Percentiles rank a stretch among this genome's conserved stretches.
Conservation (phyloP, 768 basidiomycete genomes). For the Hortiboletus campestris region DNA sequence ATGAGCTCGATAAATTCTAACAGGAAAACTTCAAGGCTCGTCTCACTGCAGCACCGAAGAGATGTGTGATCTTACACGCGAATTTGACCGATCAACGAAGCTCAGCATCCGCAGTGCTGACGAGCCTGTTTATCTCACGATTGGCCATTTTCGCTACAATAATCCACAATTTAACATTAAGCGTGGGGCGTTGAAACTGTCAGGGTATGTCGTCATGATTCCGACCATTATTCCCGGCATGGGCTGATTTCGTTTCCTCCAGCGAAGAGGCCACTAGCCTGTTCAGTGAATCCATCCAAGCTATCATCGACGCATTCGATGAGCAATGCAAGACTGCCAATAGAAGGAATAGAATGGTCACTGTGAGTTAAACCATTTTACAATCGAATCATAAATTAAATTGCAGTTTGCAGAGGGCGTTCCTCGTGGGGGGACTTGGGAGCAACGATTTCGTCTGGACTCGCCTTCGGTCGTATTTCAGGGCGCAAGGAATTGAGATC, state of each 20-base stretch:
- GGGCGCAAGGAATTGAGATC: background rate
- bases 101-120: background rate
- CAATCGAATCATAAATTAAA: too few species aligned
- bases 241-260: background rate
- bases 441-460: slow-evolving; percentile 6
- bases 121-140: background rate
- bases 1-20: background rate
- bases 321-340: background rate
- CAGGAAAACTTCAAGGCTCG: slow-evolving; percentile 6
- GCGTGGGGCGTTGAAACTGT: slow-evolving; percentile 3
- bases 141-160: background rate
- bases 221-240: too few species aligned
- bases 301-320: slow-evolving; percentile 11
- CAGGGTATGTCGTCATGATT: slow-evolving; percentile 1
- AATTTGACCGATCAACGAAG: slow-evolving; percentile 10
- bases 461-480: slow-evolving; percentile 7
- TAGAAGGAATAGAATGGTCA: background rate
- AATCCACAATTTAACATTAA: slow-evolving; percentile 2
- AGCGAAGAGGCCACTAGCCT: slow-evolving; percentile 6
- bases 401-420: slow-evolving; percentile 3
- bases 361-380: background rate
- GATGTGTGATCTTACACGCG: background rate
- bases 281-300: slow-evolving; percentile 8
- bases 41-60: background rate
- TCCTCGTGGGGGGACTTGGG: slow-evolving; percentile 11